Conservation (phyloP, 371 early-diverging fungal genomes). For the Saksenaea oblongispora region DNA sequence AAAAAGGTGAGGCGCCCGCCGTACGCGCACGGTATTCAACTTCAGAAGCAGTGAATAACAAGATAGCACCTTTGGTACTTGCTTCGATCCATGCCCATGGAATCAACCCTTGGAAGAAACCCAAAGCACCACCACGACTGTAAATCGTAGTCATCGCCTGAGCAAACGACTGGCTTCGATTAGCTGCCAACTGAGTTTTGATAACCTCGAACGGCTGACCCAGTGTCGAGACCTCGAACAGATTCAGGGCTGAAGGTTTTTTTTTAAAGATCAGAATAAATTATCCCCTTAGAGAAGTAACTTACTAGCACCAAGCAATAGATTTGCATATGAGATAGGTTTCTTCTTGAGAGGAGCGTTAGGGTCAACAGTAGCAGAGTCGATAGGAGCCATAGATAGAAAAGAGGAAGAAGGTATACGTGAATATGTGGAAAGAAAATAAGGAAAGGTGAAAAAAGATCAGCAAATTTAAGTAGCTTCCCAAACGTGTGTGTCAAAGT, state of each 20-base stretch:
- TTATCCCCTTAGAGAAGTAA: not conserved
- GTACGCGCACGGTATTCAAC: slow-evolving; percentile 76
- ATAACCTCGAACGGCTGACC: slow-evolving; percentile 93
- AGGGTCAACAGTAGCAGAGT: slow-evolving; percentile 29
- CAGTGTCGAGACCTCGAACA: slow-evolving; percentile 86
- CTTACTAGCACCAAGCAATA: slow-evolving; percentile 65
- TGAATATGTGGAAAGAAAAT: slow-evolving; percentile 3
- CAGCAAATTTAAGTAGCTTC: not conserved
- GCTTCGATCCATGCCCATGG: slow-evolving; percentile 94
- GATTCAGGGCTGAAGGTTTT: slow-evolving; percentile 51
- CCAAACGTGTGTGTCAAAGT: not conserved
- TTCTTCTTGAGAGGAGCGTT: slow-evolving; percentile 58
- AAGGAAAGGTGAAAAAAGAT: not conserved
- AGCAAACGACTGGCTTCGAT: slow-evolving; percentile 73
- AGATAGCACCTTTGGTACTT: slow-evolving; percentile 90
- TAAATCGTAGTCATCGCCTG: slow-evolving; percentile 68
- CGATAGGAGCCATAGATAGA: slow-evolving; percentile 21
- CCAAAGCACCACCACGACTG: slow-evolving; percentile 76
- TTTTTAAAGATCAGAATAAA: slow-evolving; percentile 1
- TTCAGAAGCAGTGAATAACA: slow-evolving; percentile 93
- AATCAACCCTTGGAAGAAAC: slow-evolving; percentile 83
- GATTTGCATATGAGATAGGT: slow-evolving; percentile 62
- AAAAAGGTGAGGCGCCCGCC: slow-evolving; percentile 58
- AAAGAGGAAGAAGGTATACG: not conserved
- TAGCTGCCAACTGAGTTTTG: slow-evolving; percentile 88